Evolutionary conservation across 1,284 basidiomycete species (phyloP).

Genomic region (Earliella scabrosa): DNA sequence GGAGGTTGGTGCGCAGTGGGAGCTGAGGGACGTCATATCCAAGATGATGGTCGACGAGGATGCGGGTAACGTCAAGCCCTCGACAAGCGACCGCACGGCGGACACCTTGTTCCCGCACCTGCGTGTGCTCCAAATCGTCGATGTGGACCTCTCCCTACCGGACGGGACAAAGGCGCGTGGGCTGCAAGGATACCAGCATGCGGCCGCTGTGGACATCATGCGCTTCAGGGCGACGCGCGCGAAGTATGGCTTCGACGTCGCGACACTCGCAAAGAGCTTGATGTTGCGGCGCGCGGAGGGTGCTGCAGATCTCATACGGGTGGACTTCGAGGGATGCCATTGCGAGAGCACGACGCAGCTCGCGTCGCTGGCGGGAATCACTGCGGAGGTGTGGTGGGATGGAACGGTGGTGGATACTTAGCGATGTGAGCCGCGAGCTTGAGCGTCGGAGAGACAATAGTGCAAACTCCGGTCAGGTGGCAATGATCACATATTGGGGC

Average conservation of each 20-base stretch:
- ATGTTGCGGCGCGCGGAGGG: not conserved
- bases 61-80: too few relatives aligned
- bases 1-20: not conserved
- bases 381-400: not conserved
- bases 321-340: constrained; percentile 3
- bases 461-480: too few relatives aligned
- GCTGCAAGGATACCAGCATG: not conserved
- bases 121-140: not conserved
- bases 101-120: not conserved
- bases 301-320: not conserved
- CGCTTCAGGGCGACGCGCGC: not conserved
- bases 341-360: not conserved
- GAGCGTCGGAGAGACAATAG: too few relatives aligned
- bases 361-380: not conserved
- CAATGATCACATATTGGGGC: too few relatives aligned
- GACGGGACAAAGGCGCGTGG: not conserved
- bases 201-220: not conserved
- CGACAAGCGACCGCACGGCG: not conserved
- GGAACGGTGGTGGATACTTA: not conserved
- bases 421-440: too few relatives aligned
- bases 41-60: not conserved
- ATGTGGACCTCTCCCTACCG: not conserved
- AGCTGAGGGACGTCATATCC: not conserved
- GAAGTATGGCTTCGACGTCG: constrained; percentile 1
- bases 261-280: not conserved